These are phyloP conservation scores for Hydnomerulius pinastri DNA, from an alignment of 768 basidiomycete genomes.

Conservation along the genomic window DNA sequence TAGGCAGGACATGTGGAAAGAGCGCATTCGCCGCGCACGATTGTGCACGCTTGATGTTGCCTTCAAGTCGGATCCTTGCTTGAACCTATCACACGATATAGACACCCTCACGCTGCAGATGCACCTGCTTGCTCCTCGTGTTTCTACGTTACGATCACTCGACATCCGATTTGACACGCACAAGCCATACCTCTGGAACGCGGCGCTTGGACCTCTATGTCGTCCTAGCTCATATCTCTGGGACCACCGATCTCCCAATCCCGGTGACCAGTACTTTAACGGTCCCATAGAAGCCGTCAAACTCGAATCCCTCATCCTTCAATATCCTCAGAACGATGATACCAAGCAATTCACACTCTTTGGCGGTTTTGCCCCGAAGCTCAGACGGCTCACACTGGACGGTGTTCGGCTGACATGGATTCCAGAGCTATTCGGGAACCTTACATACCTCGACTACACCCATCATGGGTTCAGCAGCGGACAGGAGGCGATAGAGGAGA, in stretches of 20 bases:
- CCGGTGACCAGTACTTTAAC: constrained; percentile 8
- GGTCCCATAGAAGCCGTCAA: constrained; percentile 37
- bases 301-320: constrained; percentile 57
- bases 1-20: constrained; percentile 57
- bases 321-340: constrained; percentile 68
- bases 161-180: constrained; percentile 56
- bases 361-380: constrained; percentile 56
- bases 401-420: constrained; percentile 66
- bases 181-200: constrained; percentile 68
- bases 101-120: constrained; percentile 61
- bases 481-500: constrained; percentile 55
- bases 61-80: constrained; percentile 42
- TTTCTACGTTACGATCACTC: constrained; percentile 63
- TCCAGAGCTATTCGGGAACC: constrained; percentile 60
- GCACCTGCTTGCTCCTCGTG: constrained; percentile 49
- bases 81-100: constrained; percentile 25
- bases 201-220: constrained; percentile 58
- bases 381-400: constrained; percentile 57
- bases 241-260: constrained; percentile 20
- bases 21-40: constrained; percentile 60
- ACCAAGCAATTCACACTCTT: constrained; percentile 68
- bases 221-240: constrained; percentile 29
- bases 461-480: constrained; percentile 70
- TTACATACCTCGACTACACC: constrained; percentile 67
- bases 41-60: constrained; percentile 63